These are phyloP conservation scores for Aureobasidium sp. DNA, from an alignment of 2,329 filamentous ascomycete genomes.

Conservation along the genomic window DNA sequence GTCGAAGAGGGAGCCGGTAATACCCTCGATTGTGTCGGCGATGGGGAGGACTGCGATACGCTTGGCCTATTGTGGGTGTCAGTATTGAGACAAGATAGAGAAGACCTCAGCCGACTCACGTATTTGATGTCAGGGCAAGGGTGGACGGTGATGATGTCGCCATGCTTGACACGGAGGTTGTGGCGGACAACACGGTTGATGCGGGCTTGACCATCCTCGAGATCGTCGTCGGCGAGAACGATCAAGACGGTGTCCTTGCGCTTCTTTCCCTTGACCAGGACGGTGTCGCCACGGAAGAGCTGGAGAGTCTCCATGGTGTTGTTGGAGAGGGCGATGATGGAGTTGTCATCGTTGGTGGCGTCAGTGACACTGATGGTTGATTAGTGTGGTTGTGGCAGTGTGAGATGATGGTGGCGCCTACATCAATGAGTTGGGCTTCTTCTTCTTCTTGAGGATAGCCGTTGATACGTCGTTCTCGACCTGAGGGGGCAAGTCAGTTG, in stretches of 20 bases:
- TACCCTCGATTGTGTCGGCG: conserved; percentile 93
- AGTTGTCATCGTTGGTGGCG: conserved; percentile 99
- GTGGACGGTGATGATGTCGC: conserved; percentile 94
- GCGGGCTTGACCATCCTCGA: conserved; percentile 92
- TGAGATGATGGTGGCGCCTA: conserved; percentile 42
- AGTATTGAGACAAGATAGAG: not conserved
- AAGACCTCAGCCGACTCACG: conserved; percentile 48
- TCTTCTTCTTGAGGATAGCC: conserved; percentile 99
- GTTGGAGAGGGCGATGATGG: conserved; percentile 95
- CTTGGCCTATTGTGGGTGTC: conserved; percentile 62
- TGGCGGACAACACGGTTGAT: conserved; percentile 98
- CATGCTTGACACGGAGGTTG: conserved; percentile 97
- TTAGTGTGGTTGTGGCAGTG: conserved; percentile 8
- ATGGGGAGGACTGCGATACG: conserved; percentile 97
- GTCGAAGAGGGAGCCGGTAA: conserved; percentile 96
- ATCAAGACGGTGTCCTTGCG: conserved; percentile 98
- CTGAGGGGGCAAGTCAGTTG: conserved; percentile 22
- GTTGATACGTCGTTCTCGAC: conserved; percentile 87
- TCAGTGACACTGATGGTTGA: conserved; percentile 75
- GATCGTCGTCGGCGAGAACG: conserved; percentile 92
- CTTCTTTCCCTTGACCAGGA: conserved; percentile 98
- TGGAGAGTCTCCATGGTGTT: conserved; percentile 98
- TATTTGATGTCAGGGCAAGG: conserved; percentile 99
- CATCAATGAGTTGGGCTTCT: conserved; percentile 99
- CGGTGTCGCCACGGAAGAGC: conserved; percentile 97